A percentile compares a stretch with the other conserved stretches of the same genome.
These are phyloP conservation scores for Davidsoniella eucalypti DNA, from an alignment of 2,329 filamentous ascomycete genomes.

Conservation along the genomic window DNA sequence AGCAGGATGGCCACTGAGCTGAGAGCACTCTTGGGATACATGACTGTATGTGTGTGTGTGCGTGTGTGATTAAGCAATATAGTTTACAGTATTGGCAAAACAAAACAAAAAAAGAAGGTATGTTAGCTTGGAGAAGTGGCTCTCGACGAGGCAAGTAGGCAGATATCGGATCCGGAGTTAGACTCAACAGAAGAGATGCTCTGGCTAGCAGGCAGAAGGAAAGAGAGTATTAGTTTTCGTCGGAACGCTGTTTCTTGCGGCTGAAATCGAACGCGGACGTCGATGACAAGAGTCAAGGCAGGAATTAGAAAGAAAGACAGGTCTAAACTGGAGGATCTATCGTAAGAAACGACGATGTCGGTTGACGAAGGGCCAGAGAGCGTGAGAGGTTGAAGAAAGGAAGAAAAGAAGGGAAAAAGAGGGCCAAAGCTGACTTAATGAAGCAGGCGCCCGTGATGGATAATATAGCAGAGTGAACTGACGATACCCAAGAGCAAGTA, in stretches of 20 bases:
- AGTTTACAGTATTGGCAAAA: constrained; percentile 2
- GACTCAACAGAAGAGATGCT: not conserved
- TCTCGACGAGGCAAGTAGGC: constrained; percentile 2
- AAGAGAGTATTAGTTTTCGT: not conserved
- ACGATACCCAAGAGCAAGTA: too few species aligned
- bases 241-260: too few species aligned
- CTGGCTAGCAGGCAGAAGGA: not conserved
- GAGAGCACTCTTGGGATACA: constrained; percentile 17
- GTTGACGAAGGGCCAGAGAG: constrained; percentile 4
- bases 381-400: not conserved
- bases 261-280: too few species aligned
- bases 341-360: not conserved
- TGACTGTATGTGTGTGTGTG: constrained; percentile 5
- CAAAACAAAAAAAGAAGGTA: not conserved
- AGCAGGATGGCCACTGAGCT: constrained; percentile 17
- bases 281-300: too few species aligned
- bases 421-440: too few species aligned
- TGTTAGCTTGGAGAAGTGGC: not conserved
- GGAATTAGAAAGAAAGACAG: not conserved
- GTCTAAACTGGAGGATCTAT: too few species aligned
- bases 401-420: not conserved
- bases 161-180: not conserved
- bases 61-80: constrained; percentile 2
- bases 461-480: constrained; percentile 5
- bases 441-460: too few species aligned